Conservation (phyloP, 192 early-diverging fungal genomes). For the Backusella circina region DNA sequence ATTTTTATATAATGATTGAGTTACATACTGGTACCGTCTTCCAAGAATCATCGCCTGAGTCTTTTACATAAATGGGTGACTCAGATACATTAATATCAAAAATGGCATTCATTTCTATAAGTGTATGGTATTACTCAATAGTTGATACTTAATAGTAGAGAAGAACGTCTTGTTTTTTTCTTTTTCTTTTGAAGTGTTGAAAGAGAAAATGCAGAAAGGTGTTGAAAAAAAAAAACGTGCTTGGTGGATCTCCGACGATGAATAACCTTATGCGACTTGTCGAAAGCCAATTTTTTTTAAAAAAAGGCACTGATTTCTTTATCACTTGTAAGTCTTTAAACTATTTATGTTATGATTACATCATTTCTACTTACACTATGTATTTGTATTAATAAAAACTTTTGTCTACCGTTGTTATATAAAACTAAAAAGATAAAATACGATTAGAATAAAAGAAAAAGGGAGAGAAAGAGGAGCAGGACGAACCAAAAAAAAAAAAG, state of each 20-base stretch:
- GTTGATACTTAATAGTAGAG: neutral
- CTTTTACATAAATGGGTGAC: conserved; percentile 5
- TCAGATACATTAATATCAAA: conserved; percentile 13
- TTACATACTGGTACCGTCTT: conserved; percentile 10
- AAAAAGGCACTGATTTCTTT: neutral
- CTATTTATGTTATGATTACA: neutral
- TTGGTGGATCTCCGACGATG: conserved; percentile 5
- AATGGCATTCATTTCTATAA: neutral
- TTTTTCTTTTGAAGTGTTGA: conserved; percentile 1
- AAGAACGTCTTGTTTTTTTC: neutral
- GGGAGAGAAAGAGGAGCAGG: conserved; percentile 8
- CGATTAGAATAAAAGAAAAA: neutral
- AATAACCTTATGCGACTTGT: neutral
- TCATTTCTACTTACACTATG: neutral
- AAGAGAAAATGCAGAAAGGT: neutral
- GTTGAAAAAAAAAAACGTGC: neutral
- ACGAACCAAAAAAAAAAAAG: neutral
- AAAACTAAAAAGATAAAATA: neutral
- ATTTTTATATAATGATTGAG: neutral
- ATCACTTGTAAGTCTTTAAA: neutral
- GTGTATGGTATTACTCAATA: neutral
- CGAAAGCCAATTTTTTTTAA: neutral
- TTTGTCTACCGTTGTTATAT: neutral
- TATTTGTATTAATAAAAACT: neutral
- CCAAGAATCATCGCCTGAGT: conserved; percentile 3